A percentile compares a stretch with the other conserved stretches of the same genome.
phyloP scores from a whole-genome alignment of 2,329 filamentous ascomycete genomes.

The Fusarium sp. region DNA sequence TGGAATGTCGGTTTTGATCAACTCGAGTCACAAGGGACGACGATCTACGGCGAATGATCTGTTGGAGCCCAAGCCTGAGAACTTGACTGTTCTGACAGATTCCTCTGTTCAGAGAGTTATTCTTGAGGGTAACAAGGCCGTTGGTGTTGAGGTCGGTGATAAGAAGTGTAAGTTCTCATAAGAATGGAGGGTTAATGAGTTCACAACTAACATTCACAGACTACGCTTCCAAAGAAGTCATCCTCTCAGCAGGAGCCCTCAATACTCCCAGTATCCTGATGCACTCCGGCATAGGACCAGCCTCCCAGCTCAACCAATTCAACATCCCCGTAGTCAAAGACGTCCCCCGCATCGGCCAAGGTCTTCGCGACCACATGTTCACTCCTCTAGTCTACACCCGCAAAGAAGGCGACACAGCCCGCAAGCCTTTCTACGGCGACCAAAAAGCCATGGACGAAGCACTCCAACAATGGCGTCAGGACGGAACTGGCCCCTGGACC shows the following conservation, averaged over 20 bases:
- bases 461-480: slow-evolving; percentile 60
- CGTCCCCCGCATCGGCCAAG: slow-evolving; percentile 54
- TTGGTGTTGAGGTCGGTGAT: slow-evolving; percentile 34
- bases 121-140: slow-evolving; percentile 30
- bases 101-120: slow-evolving; percentile 36
- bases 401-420: slow-evolving; percentile 55
- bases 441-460: slow-evolving; percentile 57
- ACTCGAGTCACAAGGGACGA: slow-evolving; percentile 60
- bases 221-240: slow-evolving; percentile 55
- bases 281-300: slow-evolving; percentile 42
- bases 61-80: slow-evolving; percentile 57
- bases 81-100: slow-evolving; percentile 49
- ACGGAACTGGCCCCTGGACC: slow-evolving; percentile 56
- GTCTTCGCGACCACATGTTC: slow-evolving; percentile 57
- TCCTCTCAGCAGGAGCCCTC: slow-evolving; percentile 57
- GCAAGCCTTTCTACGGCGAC: slow-evolving; percentile 59
- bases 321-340: slow-evolving; percentile 45
- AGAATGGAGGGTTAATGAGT: too few relatives aligned
- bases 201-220: slow-evolving; percentile 32
- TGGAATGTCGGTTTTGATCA: slow-evolving; percentile 64
- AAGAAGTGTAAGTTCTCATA: slow-evolving; percentile 32
- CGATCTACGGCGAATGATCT: slow-evolving; percentile 65
- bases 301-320: slow-evolving; percentile 25
- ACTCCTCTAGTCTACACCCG: slow-evolving; percentile 54
- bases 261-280: slow-evolving; percentile 59